Percentiles rank a stretch among this genome's conserved stretches.
These are phyloP conservation scores for Lichtheimia corymbifera DNA, from an alignment of 371 early-diverging fungal genomes.

Conservation along the genomic window DNA sequence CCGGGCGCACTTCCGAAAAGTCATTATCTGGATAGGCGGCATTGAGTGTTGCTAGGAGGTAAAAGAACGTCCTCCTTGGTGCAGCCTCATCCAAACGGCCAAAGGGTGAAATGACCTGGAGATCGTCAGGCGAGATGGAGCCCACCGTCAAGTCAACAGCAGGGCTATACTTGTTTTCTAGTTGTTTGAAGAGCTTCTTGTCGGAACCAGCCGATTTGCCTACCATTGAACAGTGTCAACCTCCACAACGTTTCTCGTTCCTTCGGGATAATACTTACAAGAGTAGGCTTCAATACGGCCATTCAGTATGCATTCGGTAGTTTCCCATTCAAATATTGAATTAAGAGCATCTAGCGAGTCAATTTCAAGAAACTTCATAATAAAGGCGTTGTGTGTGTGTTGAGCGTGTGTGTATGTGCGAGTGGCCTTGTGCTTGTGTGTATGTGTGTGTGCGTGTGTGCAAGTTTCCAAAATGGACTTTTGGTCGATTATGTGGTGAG, in stretches of 20 bases:
- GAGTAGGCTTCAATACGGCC: slow-evolving; percentile 91
- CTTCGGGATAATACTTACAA: slow-evolving; percentile 55
- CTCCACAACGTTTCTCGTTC: neutral
- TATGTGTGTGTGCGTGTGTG: too few species aligned
- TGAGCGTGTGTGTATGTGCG: too few species aligned
- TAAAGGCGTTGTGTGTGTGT: too few species aligned
- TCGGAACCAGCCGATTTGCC: slow-evolving; percentile 91
- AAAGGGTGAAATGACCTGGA: slow-evolving; percentile 73
- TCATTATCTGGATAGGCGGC: slow-evolving; percentile 94
- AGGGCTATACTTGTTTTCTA: slow-evolving; percentile 70
- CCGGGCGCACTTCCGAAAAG: slow-evolving; percentile 88
- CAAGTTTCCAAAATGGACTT: too few species aligned
- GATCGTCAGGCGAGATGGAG: slow-evolving; percentile 59
- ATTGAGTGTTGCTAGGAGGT: slow-evolving; percentile 89
- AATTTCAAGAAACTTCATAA: slow-evolving; percentile 50
- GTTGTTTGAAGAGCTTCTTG: slow-evolving; percentile 81
- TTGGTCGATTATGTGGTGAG: too few species aligned
- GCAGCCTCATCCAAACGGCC: slow-evolving; percentile 80
- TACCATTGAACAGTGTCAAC: slow-evolving; percentile 19
- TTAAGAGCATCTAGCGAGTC: slow-evolving; percentile 59
- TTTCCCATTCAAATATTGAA: slow-evolving; percentile 59
- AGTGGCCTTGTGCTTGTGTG: too few species aligned
- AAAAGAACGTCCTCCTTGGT: slow-evolving; percentile 84
- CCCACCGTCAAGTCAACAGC: slow-evolving; percentile 48
- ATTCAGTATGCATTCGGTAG: slow-evolving; percentile 59